Evolutionary conservation across 1,139 yeast species (phyloP).

Genomic region (Kodamaea arcana): DNA sequence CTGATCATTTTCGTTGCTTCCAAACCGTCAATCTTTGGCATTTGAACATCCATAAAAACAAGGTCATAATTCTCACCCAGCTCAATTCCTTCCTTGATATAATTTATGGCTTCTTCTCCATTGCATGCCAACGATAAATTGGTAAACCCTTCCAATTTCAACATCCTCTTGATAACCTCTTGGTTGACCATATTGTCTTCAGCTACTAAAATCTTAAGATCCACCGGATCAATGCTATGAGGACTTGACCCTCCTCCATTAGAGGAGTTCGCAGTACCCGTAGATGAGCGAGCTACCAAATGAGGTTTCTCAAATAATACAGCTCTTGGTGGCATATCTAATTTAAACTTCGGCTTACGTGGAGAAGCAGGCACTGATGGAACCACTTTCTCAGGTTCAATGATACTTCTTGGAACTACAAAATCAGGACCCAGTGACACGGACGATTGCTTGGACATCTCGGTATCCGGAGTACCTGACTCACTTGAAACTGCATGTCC

Average conservation of each 20-base stretch:
- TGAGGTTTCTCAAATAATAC: constrained; percentile 40
- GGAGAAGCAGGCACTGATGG: constrained; percentile 4
- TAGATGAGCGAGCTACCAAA: constrained; percentile 46
- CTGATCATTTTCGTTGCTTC: constrained; percentile 76
- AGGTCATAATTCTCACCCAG: constrained; percentile 52
- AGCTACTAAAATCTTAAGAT: constrained; percentile 71
- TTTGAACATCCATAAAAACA: constrained; percentile 93
- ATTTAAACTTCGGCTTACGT: constrained; percentile 8
- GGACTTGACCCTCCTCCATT: constrained; percentile 15
- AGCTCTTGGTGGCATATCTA: constrained; percentile 9
- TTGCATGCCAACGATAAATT: constrained; percentile 76
- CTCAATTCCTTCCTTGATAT: constrained; percentile 49
- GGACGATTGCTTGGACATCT: constrained; percentile 7
- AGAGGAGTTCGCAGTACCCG: constrained; percentile 53
- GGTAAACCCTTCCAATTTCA: constrained; percentile 69
- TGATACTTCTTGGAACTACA: not conserved
- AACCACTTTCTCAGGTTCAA: not conserved
- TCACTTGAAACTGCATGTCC: constrained; percentile 4
- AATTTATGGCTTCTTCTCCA: constrained; percentile 82
- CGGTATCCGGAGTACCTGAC: constrained; percentile 1
- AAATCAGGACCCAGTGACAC: constrained; percentile 1
- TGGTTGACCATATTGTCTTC: constrained; percentile 92
- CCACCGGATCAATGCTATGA: constrained; percentile 28
- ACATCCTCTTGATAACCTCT: constrained; percentile 83
- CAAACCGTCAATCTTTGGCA: constrained; percentile 90